These are phyloP conservation scores for Aspergillus felis DNA, from an alignment of 2,329 filamentous ascomycete genomes.

Conservation along the genomic window DNA sequence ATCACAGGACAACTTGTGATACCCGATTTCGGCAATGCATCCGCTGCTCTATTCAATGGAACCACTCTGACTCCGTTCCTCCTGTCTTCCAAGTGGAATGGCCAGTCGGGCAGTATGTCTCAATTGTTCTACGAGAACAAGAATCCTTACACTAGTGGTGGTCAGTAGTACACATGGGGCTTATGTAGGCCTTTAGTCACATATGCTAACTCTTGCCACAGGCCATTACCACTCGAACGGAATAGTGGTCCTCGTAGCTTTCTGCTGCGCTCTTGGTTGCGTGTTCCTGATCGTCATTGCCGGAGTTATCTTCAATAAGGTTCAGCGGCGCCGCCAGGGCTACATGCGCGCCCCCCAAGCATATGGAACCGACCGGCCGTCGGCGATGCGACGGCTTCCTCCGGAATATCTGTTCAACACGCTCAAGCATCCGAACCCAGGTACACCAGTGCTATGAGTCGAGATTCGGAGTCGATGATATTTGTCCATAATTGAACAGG, in stretches of 20 bases:
- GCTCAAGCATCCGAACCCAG: conserved; percentile 32
- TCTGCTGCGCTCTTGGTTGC: conserved; percentile 45
- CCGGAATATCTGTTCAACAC: conserved; percentile 46
- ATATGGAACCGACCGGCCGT: conserved; percentile 43
- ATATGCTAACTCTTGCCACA: conserved; percentile 17
- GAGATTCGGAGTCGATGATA: conserved; percentile 3
- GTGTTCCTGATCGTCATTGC: conserved; percentile 47
- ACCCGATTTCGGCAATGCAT: conserved; percentile 72
- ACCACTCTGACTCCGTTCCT: conserved; percentile 73
- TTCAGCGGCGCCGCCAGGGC: conserved; percentile 45
- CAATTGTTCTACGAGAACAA: conserved; percentile 79
- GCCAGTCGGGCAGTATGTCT: conserved; percentile 68
- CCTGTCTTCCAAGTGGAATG: conserved; percentile 66
- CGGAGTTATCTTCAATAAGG: conserved; percentile 46
- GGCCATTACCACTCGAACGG: conserved; percentile 40
- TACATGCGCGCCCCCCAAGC: conserved; percentile 44
- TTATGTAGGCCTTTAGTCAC: conserved; percentile 1
- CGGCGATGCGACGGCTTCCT: conserved; percentile 44
- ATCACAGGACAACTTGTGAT: conserved; percentile 80
- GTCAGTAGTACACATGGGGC: conserved; percentile 46
- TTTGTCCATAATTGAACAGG: conserved; percentile 2
- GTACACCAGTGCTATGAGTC: conserved; percentile 32
- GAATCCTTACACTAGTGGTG: conserved; percentile 64
- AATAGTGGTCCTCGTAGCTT: conserved; percentile 44
- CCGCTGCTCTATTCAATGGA: conserved; percentile 85